These are phyloP conservation scores for Yamadazyma laniorum DNA, from an alignment of 805 yeast species.

Conservation along the genomic window DNA sequence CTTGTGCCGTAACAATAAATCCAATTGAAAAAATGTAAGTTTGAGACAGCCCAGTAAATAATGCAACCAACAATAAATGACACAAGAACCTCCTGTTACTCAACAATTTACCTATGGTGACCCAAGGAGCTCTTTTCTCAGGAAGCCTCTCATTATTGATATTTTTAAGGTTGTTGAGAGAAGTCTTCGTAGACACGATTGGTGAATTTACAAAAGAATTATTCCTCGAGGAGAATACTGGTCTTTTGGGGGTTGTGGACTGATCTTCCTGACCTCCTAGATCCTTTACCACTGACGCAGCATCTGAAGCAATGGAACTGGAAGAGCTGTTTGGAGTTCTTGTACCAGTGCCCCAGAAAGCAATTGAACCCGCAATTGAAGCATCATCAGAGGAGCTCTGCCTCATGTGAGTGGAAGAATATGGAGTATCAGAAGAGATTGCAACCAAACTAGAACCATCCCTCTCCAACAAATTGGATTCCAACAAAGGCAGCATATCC, in stretches of 20 bases:
- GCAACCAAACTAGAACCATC: neutral
- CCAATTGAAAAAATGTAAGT: conserved; percentile 74
- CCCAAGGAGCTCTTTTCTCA: conserved; percentile 14
- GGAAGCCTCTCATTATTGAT: conserved; percentile 7
- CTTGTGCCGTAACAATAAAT: conserved; percentile 55
- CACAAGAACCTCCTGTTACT: conserved; percentile 40
- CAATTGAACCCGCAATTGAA: conserved; percentile 32
- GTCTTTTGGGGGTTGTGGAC: conserved; percentile 5
- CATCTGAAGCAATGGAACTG: conserved; percentile 16
- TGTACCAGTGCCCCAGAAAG: conserved; percentile 41
- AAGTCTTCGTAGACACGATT: conserved; percentile 1
- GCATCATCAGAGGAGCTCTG: conserved; percentile 2
- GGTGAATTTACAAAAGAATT: conserved; percentile 8
- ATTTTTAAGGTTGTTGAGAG: neutral
- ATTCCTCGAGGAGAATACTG: conserved; percentile 10
- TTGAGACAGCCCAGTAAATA: conserved; percentile 65
- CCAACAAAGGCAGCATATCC: neutral
- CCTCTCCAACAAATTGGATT: too few species aligned
- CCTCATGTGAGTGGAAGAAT: neutral
- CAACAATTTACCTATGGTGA: conserved; percentile 21
- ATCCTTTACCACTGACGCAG: conserved; percentile 14
- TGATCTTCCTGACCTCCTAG: conserved; percentile 9
- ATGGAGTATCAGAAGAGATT: neutral
- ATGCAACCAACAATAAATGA: conserved; percentile 55
- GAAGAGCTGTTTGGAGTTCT: conserved; percentile 23